Base-by-base conservation (phyloP, 768 basidiomycete genomes). In the Pholiota molesta region DNA sequence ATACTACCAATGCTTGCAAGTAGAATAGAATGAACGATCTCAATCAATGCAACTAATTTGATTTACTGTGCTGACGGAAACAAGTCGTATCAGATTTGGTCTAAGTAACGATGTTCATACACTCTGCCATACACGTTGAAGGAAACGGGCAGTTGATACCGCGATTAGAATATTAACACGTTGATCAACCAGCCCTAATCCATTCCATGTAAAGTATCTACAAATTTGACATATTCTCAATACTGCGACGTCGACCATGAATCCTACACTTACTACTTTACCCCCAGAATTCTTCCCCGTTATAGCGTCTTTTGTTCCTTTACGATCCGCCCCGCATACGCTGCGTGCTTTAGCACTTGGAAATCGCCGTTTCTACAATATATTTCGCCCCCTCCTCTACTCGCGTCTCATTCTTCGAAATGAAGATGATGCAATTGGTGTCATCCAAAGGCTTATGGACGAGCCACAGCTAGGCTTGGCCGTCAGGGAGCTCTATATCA, bases 401-500 rank as follows among this genome's bases (percentile, higher is more conserved):
- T 61, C 64, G 9, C 55, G 57, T 4, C 39, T 69, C 1, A 55
- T 69, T 42, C 61, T 69, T 16, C 52, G 59, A 35, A 62, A 62
- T 39, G 64, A 69, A 40, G 31, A 53, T 13, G 60, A 61, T 47
- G 56, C 63, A 19, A 17, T 62, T 6, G 19, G 9, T 1, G 35
- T 65, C 40, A 47, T 67, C 11, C 52, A 62, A 8, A 58, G 51
- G 39, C 13, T 69, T 7, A 28, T 65, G 23, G 47, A 23, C 2
- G 44, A 64, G 13, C 60, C 62, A 2, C 28, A 26, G 7, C 37
- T 65, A 2, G 64, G 68, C 4, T 19, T 21, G 11, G n/a, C 23
- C 14, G 57, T 69, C 29, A 57, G 62, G 16, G 66, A 60, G 44
- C 28, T 69, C 6, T 66, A 69, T 35, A 57, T 65, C 44, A 49